These are phyloP conservation scores for Cetradonia linearis DNA, from an alignment of 495 filamentous ascomycete genomes.

Conservation along the genomic window DNA sequence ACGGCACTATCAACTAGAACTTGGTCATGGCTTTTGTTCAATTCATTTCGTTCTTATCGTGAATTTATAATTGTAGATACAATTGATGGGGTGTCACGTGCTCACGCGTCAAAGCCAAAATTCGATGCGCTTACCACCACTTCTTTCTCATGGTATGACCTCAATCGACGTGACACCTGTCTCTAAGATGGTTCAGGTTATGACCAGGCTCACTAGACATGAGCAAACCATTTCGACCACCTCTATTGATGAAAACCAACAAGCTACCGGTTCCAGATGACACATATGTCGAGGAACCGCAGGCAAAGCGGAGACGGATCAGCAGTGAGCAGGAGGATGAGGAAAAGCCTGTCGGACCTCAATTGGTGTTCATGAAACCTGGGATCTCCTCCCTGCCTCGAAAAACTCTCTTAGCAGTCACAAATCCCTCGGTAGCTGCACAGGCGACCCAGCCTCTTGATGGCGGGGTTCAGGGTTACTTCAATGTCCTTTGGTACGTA, in stretches of 20 bases:
- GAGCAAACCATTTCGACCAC: slow-evolving; percentile 20
- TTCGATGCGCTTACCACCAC: not conserved
- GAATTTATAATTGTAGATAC: no score
- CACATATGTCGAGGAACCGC: slow-evolving; percentile 7
- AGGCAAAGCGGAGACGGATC: slow-evolving; percentile 15
- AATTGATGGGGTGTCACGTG: not conserved
- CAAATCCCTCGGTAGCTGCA: slow-evolving; percentile 27
- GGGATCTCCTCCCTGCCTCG: slow-evolving; percentile 25
- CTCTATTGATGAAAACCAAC: slow-evolving; percentile 13
- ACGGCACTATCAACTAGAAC: not conserved
- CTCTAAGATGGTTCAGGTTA: not conserved
- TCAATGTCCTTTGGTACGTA: slow-evolving; percentile 55
- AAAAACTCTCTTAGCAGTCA: slow-evolving; percentile 36
- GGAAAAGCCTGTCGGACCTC: slow-evolving; percentile 1
- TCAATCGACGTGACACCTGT: not conserved
- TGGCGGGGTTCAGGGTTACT: slow-evolving; percentile 41
- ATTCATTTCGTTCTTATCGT: not conserved
- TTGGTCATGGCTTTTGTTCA: not conserved
- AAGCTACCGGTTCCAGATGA: not conserved
- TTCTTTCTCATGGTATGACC: not conserved
- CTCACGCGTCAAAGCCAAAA: not conserved
- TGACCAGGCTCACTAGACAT: slow-evolving; percentile 1
- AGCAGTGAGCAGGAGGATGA: slow-evolving; percentile 3
- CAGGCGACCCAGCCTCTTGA: not conserved
- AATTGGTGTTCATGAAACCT: slow-evolving; percentile 19